Evolutionary conservation across 805 yeast species (phyloP).

Genomic region (Tetrapisispora iriomotensis): DNA sequence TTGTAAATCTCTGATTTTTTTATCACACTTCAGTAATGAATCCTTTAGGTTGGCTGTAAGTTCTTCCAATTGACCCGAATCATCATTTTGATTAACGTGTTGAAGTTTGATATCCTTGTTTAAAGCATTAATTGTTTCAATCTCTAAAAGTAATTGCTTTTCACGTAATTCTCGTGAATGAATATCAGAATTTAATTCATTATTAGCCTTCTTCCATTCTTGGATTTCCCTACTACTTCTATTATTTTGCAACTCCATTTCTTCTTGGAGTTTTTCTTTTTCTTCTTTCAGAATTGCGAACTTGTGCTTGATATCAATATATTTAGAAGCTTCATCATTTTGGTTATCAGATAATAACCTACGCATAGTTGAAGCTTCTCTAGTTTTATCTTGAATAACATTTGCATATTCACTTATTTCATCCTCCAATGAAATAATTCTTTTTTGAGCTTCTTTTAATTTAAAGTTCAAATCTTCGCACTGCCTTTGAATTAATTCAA

Average conservation of each 20-base stretch:
- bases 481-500: slow-evolving; percentile 49
- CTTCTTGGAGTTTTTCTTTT: slow-evolving; percentile 48
- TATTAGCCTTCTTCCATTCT: slow-evolving; percentile 40
- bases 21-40: slow-evolving; percentile 42
- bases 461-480: slow-evolving; percentile 64
- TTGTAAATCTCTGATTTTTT: slow-evolving; percentile 47
- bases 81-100: slow-evolving; percentile 19
- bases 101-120: slow-evolving; percentile 25
- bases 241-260: slow-evolving; percentile 38
- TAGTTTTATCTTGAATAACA: slow-evolving; percentile 66
- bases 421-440: slow-evolving; percentile 62
- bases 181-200: slow-evolving; percentile 32
- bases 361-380: slow-evolving; percentile 69
- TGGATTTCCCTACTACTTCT: slow-evolving; percentile 59
- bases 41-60: slow-evolving; percentile 37
- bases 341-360: slow-evolving; percentile 61
- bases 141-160: slow-evolving; percentile 21
- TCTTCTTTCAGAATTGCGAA: slow-evolving; percentile 48
- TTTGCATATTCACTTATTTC: slow-evolving; percentile 70
- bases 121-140: slow-evolving; percentile 24
- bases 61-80: slow-evolving; percentile 26
- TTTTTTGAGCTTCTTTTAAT: slow-evolving; percentile 50
- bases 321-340: slow-evolving; percentile 40
- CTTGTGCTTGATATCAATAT: slow-evolving; percentile 48
- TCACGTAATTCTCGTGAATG: slow-evolving; percentile 33